Evolutionary conservation across 1,284 basidiomycete genomes (phyloP).

Genomic region (Fomes fomentarius): DNA sequence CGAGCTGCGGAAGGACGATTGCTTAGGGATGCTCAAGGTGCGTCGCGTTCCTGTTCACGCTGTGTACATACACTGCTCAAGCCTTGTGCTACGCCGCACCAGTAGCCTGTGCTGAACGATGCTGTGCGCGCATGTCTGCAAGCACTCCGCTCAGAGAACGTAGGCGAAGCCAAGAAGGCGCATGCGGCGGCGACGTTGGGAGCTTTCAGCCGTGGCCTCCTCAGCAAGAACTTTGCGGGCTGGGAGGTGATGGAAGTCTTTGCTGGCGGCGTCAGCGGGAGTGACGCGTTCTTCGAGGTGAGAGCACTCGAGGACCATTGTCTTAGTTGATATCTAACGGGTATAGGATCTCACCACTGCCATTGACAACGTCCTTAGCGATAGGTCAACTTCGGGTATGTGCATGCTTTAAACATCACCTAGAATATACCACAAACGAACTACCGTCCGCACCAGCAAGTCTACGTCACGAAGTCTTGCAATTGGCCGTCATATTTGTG

Average conservation of each 20-base stretch:
- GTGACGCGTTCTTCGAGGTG: constrained; percentile 62
- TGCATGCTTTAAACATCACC: neutral
- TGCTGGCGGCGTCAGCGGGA: constrained; percentile 57
- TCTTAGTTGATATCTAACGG: neutral
- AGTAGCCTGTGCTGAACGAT: constrained; percentile 56
- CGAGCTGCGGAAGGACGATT: constrained; percentile 36
- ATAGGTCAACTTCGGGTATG: constrained; percentile 47
- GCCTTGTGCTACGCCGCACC: constrained; percentile 13
- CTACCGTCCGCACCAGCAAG: constrained; percentile 42
- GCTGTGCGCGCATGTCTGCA: constrained; percentile 50
- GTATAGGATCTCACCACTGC: constrained; percentile 50
- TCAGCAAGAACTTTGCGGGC: constrained; percentile 59
- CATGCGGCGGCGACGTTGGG: constrained; percentile 55
- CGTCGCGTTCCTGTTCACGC: constrained; percentile 19
- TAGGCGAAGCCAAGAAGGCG: constrained; percentile 41
- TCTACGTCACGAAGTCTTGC: constrained; percentile 56
- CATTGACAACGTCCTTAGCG: constrained; percentile 47
- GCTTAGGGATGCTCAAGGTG: constrained; percentile 34
- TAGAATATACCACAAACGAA: neutral
- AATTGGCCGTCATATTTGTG: constrained; percentile 57
- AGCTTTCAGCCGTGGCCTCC: constrained; percentile 46
- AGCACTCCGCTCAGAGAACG: constrained; percentile 37
- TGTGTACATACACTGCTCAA: neutral
- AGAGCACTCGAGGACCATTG: constrained; percentile 14
- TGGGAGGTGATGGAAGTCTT: constrained; percentile 74